A percentile compares a stretch with the other conserved stretches of the same genome.
phyloP scores from a whole-genome alignment of 768 basidiomycete genomes.

The Russula sp. region DNA sequence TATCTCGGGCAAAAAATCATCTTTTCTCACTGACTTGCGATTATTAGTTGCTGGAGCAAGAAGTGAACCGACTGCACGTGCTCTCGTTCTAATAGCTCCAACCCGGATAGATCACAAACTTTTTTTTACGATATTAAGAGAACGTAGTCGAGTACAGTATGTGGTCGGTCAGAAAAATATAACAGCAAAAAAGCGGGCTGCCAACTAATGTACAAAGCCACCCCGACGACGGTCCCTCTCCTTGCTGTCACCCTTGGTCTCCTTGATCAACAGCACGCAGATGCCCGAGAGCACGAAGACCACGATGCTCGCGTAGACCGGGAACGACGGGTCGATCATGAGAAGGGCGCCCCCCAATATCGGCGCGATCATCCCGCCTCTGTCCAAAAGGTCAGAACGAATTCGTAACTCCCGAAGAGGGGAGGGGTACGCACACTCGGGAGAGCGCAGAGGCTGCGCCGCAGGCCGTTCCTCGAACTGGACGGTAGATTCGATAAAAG shows the following conservation, averaged over 20 bases:
- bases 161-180: no score
- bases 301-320: conserved; percentile 67
- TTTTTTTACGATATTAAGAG: neutral
- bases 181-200: neutral
- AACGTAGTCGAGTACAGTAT: no score
- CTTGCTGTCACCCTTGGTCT: conserved; percentile 37
- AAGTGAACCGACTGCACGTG: neutral
- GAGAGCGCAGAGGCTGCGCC: conserved; percentile 84
- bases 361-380: conserved; percentile 86
- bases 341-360: conserved; percentile 69
- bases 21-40: neutral
- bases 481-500: conserved; percentile 1
- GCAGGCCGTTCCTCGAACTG: conserved; percentile 81
- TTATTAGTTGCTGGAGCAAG: neutral
- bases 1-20: no score
- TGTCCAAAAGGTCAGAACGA: conserved; percentile 26
- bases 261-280: conserved; percentile 54
- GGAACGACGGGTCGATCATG: conserved; percentile 56
- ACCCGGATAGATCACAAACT: no score
- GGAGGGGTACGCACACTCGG: conserved; percentile 51
- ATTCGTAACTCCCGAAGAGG: no score
- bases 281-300: conserved; percentile 57
- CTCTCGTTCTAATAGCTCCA: neutral
- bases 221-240: conserved; percentile 14
- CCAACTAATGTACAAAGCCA: conserved; percentile 15